A percentile compares a stretch with the other conserved stretches of the same genome.
Evolutionary conservation across 2,329 filamentous ascomycete species (phyloP).

Genomic region (Clonostachys sp.): DNA sequence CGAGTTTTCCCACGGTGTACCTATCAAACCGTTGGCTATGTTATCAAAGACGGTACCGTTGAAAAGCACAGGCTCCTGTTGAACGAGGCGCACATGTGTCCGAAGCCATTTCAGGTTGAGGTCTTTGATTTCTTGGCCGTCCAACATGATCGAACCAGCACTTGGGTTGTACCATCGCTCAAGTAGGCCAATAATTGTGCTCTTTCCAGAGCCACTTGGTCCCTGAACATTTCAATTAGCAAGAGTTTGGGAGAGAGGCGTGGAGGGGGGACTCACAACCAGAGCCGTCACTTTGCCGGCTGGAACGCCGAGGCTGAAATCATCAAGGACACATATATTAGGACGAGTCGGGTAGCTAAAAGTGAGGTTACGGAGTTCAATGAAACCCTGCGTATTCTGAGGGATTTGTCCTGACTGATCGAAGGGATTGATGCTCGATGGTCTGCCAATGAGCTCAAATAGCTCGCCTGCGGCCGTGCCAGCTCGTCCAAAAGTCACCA

Average conservation of each 20-base stretch:
- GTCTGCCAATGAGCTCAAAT: conserved; percentile 41
- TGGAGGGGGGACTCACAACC: conserved; percentile 19
- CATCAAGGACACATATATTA: conserved; percentile 36
- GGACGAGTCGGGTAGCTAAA: conserved; percentile 57
- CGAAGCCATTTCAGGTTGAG: conserved; percentile 46
- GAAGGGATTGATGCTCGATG: conserved; percentile 35
- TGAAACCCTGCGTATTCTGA: conserved; percentile 30
- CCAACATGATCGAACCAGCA: conserved; percentile 37
- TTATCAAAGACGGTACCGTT: conserved; percentile 49
- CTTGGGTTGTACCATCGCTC: conserved; percentile 55
- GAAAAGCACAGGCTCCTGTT: conserved; percentile 47
- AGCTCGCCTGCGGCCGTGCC: conserved; percentile 39
- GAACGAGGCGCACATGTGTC: conserved; percentile 46
- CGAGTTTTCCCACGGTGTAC: conserved; percentile 25
- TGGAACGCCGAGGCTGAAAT: conserved; percentile 35
- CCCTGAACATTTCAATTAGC: conserved; percentile 18
- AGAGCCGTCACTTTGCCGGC: conserved; percentile 46
- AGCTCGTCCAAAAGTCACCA: conserved; percentile 37
- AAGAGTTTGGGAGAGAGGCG: no score
- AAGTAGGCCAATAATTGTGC: conserved; percentile 50
- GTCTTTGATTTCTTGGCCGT: conserved; percentile 21
- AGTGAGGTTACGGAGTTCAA: conserved; percentile 39
- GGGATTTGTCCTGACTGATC: conserved; percentile 23
- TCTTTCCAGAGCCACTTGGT: conserved; percentile 53
- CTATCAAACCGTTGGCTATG: conserved; percentile 39